Evolutionary conservation across 208 protist genomes (phyloP).

Genomic region (Acanthamoeba castellanii): DNA sequence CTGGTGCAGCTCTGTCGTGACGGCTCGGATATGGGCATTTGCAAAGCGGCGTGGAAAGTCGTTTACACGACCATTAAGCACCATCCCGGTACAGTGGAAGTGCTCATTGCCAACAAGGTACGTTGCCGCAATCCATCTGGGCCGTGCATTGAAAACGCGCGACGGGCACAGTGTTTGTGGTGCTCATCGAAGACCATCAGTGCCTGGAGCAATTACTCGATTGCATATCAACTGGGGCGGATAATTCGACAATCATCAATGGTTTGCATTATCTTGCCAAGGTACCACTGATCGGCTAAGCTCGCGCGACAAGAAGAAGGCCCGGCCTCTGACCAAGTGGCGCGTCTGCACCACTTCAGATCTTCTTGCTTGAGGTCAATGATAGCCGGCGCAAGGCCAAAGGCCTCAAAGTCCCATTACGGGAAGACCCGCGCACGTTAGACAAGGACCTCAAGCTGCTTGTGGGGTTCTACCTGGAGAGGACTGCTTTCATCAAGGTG

Average conservation of each 20-base stretch:
- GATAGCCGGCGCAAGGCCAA: neutral
- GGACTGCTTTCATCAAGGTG: constrained; percentile 10
- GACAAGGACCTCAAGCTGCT: constrained; percentile 13
- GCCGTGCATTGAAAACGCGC: neutral
- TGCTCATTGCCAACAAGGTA: constrained; percentile 18
- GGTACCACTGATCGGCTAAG: neutral
- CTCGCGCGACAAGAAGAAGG: neutral
- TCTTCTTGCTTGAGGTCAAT: neutral
- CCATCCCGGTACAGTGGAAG: neutral
- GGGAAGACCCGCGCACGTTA: neutral
- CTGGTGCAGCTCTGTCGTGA: neutral
- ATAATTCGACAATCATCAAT: neutral
- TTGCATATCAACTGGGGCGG: neutral
- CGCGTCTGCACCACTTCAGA: neutral
- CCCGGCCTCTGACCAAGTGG: no score
- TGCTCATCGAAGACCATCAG: neutral
- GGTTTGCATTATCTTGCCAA: constrained; percentile 32
- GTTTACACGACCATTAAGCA: constrained; percentile 5
- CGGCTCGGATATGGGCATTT: constrained; percentile 1
- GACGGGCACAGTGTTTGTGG: neutral
- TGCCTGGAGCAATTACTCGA: neutral
- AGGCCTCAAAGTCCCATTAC: neutral
- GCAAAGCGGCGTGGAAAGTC: constrained; percentile 27
- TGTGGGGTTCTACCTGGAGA: neutral
- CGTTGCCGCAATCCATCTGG: neutral